These are phyloP conservation scores for Zymoseptoria crescenta DNA, from an alignment of 2,329 filamentous ascomycete genomes.

Conservation along the genomic window DNA sequence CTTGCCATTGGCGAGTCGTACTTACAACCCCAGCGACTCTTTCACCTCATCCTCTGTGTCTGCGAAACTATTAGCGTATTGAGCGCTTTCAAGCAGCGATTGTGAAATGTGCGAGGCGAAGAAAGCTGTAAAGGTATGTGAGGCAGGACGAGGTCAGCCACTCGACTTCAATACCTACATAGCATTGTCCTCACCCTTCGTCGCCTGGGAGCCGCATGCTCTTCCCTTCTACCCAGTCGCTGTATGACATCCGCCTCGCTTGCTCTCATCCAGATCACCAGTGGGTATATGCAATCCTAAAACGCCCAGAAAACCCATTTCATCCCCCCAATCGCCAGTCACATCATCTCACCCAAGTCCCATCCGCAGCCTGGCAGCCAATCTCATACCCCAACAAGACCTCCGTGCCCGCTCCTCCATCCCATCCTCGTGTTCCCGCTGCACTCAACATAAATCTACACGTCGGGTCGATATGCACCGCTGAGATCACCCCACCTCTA, in stretches of 20 bases:
- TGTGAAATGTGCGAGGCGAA: too few relatives aligned
- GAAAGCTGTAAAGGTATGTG: too few relatives aligned
- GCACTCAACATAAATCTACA: slow-evolving; percentile 87
- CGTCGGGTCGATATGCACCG: slow-evolving; percentile 78
- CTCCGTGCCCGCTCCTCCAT: slow-evolving; percentile 68
- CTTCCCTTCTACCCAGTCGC: background rate
- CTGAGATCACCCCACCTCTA: slow-evolving; percentile 77
- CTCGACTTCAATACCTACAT: background rate
- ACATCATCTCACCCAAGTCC: slow-evolving; percentile 23
- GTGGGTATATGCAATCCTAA: background rate
- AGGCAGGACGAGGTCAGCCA: background rate
- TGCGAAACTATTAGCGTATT: background rate
- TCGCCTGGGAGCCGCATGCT: background rate
- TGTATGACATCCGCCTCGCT: background rate
- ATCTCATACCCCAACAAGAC: slow-evolving; percentile 95
- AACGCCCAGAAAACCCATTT: background rate
- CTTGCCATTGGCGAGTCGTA: background rate
- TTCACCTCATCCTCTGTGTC: background rate
- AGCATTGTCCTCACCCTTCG: background rate
- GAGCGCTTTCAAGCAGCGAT: too few relatives aligned
- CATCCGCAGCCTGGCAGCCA: slow-evolving; percentile 25
- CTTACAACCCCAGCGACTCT: background rate
- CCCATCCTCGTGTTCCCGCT: slow-evolving; percentile 90
- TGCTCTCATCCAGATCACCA: background rate
- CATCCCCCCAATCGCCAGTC: background rate